Evolutionary conservation across 306 rosid genomes (phyloP).

Genomic region (Fragaria vesca): DNA sequence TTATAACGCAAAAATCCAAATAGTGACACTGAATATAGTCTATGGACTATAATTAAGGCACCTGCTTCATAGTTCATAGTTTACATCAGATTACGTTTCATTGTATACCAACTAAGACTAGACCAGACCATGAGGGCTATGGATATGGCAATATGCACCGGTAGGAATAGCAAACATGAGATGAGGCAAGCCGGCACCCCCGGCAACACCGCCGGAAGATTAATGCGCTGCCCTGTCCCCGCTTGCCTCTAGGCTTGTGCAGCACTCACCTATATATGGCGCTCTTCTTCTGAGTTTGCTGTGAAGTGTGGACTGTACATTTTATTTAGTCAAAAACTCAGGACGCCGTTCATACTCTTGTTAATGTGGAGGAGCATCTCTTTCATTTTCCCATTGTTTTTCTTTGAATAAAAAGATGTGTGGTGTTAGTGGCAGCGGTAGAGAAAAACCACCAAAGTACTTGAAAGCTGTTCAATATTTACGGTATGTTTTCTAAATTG

Average conservation of each 20-base stretch:
- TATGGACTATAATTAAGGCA: neutral
- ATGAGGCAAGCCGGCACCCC: neutral
- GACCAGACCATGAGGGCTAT: neutral
- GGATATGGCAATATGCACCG: neutral
- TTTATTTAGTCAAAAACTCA: neutral
- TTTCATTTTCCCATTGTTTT: neutral
- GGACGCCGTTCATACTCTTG: neutral
- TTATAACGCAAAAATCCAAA: slow-evolving; percentile 3
- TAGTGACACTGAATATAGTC: neutral
- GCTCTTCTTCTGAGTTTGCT: neutral
- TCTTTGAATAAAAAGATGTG: neutral
- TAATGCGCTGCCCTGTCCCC: neutral
- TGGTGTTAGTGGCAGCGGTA: slow-evolving; percentile 8
- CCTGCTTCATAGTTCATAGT: neutral
- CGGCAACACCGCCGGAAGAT: neutral
- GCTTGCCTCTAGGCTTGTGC: neutral
- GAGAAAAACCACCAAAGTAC: neutral
- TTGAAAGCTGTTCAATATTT: neutral
- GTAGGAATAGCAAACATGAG: neutral
- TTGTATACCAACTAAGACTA: neutral
- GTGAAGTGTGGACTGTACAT: neutral
- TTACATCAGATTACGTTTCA: slow-evolving; percentile 1
- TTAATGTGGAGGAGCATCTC: neutral
- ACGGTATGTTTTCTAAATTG: neutral
- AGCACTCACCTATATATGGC: neutral